Evolutionary conservation across 768 basidiomycete genomes (phyloP), one percentile per base, ranked within the genome.

Genomic region (Boletus bicolor): DNA sequence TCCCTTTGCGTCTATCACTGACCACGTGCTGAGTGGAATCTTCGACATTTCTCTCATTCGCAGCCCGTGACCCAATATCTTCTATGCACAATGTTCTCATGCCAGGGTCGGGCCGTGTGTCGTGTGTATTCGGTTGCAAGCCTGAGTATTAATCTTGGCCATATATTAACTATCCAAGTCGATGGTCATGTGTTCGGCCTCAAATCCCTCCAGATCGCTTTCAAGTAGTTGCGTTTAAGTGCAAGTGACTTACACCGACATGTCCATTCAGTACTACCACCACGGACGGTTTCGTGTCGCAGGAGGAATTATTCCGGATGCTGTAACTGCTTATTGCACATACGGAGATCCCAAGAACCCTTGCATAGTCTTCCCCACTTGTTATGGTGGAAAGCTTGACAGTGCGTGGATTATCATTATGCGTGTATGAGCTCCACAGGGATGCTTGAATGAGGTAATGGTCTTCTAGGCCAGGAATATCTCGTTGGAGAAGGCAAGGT

Each of bases 351-450:
- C 76, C 2, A 63, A 65, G 17, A 83, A 82, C 45, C 83, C 83
- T 4, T 84, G 81, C 62, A 75, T 83, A 34, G 79, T 84, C 15
- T 83, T 82, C 63, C 82, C 82, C 5, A 83, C 82, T 5, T 84
- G 81, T 55, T 84, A 80, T 60, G 81, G 82, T 2, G 81, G 69
- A 32, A 78, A 77, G 44, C 72, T 84, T 12, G 80, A 77, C 59
- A 75, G 82, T 81, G 59, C 61, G 79, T 73, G 4, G 32, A 35
- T 8, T 50, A 9, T 24, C 21, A 24, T 28, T 44, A 19, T 48
- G 10, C 19, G 47, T 34, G 4, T 19, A n/a, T 42, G 47, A 32
- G 8, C 37, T 28, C 32, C 36, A 38, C 21, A 19, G 30, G 37
- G 35, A 47, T 24, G 9, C 37, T 64, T 17, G 44, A 53, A 45